Conservation (phyloP, 192 early-diverging fungal species). For the Coemansia sp. region DNA sequence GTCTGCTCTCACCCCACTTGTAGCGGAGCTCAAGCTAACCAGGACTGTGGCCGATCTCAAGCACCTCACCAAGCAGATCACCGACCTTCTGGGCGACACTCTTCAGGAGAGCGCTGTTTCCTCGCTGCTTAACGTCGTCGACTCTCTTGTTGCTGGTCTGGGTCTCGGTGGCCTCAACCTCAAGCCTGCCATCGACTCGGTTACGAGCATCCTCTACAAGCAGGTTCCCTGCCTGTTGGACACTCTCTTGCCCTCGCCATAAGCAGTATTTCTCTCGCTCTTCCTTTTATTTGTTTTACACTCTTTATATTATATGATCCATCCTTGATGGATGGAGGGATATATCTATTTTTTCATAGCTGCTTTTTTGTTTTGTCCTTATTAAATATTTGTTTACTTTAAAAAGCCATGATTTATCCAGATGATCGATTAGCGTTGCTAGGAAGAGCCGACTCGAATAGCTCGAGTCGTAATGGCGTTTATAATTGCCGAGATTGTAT, state of each 20-base stretch:
- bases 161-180: conserved; percentile 54
- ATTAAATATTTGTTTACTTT: neutral
- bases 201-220: conserved; percentile 53
- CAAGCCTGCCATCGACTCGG: conserved; percentile 48
- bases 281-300: neutral
- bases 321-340: neutral
- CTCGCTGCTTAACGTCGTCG: conserved; percentile 51
- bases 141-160: conserved; percentile 40
- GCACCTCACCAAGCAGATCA: conserved; percentile 54
- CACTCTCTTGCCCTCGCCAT: conserved; percentile 53
- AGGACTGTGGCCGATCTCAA: conserved; percentile 52
- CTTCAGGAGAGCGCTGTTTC: conserved; percentile 42
- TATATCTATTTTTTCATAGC: neutral
- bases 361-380: neutral
- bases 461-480: neutral
- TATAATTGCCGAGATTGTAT: neutral
- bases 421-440: neutral
- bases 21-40: conserved; percentile 50
- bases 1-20: conserved; percentile 47
- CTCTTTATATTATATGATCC: neutral
- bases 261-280: neutral
- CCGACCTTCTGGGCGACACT: conserved; percentile 48
- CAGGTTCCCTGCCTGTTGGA: conserved; percentile 55
- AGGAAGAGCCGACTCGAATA: neutral
- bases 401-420: neutral